Conservation (phyloP, 495 filamentous ascomycete genomes). For the Cudoniella acicularis region DNA sequence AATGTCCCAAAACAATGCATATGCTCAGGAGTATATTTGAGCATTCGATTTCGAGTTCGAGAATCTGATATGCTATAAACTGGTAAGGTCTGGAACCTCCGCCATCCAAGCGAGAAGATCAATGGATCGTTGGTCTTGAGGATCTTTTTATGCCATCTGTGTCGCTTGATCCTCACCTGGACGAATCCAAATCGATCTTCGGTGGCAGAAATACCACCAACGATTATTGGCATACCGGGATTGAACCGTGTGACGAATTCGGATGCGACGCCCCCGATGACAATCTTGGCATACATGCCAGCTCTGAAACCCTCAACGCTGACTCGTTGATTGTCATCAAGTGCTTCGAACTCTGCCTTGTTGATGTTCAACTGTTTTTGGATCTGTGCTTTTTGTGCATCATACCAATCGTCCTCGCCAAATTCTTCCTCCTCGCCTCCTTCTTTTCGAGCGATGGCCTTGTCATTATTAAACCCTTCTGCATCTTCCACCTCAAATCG, state of each 20-base stretch:
- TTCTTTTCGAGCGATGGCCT: constrained; percentile 62
- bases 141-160: constrained; percentile 99
- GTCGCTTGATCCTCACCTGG: constrained; percentile 91
- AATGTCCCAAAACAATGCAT: constrained; percentile 98
- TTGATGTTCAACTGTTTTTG: constrained; percentile 96
- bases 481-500: constrained; percentile 96
- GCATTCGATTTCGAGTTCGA: constrained; percentile 89
- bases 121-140: constrained; percentile 95
- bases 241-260: constrained; percentile 91
- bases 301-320: constrained; percentile 86
- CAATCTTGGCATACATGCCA: constrained; percentile 89
- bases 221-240: constrained; percentile 77
- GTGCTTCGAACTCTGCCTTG: constrained; percentile 78
- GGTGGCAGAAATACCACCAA: constrained; percentile 84
- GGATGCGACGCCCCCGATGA: constrained; percentile 80
- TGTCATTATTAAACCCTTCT: constrained; percentile 86
- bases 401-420: constrained; percentile 98
- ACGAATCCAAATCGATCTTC: constrained; percentile 95
- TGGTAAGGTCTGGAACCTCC: constrained; percentile 87
- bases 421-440: constrained; percentile 68
- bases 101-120: constrained; percentile 97
- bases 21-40: constrained; percentile 92
- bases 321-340: constrained; percentile 75
- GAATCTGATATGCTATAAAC: constrained; percentile 94
- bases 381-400: constrained; percentile 88